Conservation (phyloP, 768 basidiomycete genomes). For the Termitomyces sp. region DNA sequence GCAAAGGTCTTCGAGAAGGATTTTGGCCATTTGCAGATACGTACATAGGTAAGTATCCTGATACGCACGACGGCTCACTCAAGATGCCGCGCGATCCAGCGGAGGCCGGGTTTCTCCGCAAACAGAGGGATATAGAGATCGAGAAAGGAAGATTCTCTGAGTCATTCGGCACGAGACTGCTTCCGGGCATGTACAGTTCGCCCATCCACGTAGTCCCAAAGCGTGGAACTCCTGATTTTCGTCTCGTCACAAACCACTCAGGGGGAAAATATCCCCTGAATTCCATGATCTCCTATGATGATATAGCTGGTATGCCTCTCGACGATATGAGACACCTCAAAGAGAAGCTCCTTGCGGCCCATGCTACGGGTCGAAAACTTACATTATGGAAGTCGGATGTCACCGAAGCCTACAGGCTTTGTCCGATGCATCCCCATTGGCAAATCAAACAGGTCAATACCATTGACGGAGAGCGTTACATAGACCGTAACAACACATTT, state of each 20-base stretch:
- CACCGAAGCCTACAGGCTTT: not conserved
- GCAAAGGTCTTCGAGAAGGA: slow-evolving; percentile 4
- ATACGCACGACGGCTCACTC: not conserved
- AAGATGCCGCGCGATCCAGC: not conserved
- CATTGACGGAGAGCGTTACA: not conserved
- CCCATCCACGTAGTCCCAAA: not conserved
- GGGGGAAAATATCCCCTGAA: not conserved
- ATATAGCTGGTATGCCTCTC: not conserved
- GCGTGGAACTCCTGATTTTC: not conserved
- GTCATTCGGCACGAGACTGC: not conserved
- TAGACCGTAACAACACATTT: not conserved
- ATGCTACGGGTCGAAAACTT: not conserved
- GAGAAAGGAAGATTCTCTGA: not conserved
- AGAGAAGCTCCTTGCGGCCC: not conserved
- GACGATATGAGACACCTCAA: slow-evolving; percentile 4
- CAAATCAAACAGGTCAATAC: slow-evolving; percentile 4
- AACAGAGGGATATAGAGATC: slow-evolving; percentile 4
- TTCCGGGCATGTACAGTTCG: slow-evolving; percentile 1
- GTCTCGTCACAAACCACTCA: not conserved
- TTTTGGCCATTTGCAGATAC: slow-evolving; percentile 6
- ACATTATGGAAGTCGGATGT: slow-evolving; percentile 2
- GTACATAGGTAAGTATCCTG: not conserved
- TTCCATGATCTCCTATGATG: slow-evolving; percentile 2
- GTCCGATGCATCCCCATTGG: slow-evolving; percentile 3
- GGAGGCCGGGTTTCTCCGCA: not conserved